Base-by-base conservation (phyloP, 2,329 filamentous ascomycete species). In the Cladobotryum mycophilum region DNA sequence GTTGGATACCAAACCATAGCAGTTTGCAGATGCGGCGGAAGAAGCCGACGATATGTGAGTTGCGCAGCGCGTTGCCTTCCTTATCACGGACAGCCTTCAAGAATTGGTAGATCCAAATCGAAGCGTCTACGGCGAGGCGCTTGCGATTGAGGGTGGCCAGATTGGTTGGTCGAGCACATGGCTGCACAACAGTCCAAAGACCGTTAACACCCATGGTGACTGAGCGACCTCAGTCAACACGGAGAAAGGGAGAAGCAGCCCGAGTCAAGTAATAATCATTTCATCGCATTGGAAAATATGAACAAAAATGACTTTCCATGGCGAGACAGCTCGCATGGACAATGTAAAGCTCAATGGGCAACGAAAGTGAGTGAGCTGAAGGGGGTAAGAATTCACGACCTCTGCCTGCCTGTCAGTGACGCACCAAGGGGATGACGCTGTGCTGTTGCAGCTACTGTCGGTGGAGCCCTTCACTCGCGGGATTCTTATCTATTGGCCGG, bases 61-160 rank as follows among this genome's bases (percentile, higher is more conserved):
- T 99, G 56, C 91, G 89, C 47, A 99, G 77, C 1, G 93, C 93
- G 64, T 99, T 96, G 48, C 93, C 93, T 70, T 99, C 93, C 64
- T 97, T 96, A 71, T 99, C 93, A 61, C 93, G 91, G 11, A 99
- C 93, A 9, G 95, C 93, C 73, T 99, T 99, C 61, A 99, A 82
- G 64, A 99, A 99, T 66, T 99, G 93, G 76, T 99, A 99, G 61
- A 99, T 97, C 93, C 93, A 99, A 66, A 99, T 99, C 12, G 91
- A 96, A 52, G 95, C 93, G 71, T 99, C 93, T 58, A 99, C 89
- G 43, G 93, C 95, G 45, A 99, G 86, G 14, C 93, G 89, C 72
- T 96, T 96, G 60, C 88, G 89, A 68, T 97, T 97, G 54, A 99
- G 83, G 13, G 92, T 96, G 61, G 95, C 91, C 61, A 99, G 86